Percentiles rank a stretch among this genome's conserved stretches.
phyloP scores from a whole-genome alignment of 225 moss, liverwort and hornwort species.

The Sphagnum tenellum region DNA sequence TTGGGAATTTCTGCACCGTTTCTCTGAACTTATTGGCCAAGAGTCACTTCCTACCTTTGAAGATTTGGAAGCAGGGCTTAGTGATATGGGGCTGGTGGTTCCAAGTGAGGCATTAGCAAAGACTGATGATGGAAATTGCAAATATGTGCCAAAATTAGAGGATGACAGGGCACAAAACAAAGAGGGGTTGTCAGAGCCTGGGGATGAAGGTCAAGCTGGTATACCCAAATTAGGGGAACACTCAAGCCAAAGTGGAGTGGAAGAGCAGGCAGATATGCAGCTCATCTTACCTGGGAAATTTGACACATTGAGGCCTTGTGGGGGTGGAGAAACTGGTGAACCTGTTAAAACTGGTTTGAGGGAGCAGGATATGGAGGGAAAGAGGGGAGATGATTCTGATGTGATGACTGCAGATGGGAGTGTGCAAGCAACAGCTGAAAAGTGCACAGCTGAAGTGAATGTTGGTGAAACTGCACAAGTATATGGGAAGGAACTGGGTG shows the following conservation, averaged over 20 bases:
- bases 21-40: conserved; percentile 66
- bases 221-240: too few species aligned
- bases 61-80: conserved; percentile 74
- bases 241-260: neutral
- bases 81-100: conserved; percentile 34
- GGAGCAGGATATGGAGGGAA: neutral
- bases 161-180: too few species aligned
- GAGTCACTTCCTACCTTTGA: conserved; percentile 51
- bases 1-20: conserved; percentile 95
- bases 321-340: conserved; percentile 11
- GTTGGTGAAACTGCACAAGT: conserved; percentile 5
- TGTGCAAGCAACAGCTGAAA: conserved; percentile 9
- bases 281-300: conserved; percentile 7
- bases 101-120: neutral
- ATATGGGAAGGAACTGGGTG: conserved; percentile 3
- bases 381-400: conserved; percentile 13
- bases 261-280: conserved; percentile 11
- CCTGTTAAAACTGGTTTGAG: conserved; percentile 3
- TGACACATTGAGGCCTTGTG: conserved; percentile 7
- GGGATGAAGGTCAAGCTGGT: too few species aligned
- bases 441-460: conserved; percentile 8
- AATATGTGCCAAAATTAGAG: too few species aligned
- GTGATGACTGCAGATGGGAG: conserved; percentile 10
- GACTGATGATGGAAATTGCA: too few species aligned
- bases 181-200: too few species aligned